These are phyloP conservation scores for Rhodotorula mucilaginosa DNA, from an alignment of 1,284 basidiomycete genomes.

Conservation along the genomic window DNA sequence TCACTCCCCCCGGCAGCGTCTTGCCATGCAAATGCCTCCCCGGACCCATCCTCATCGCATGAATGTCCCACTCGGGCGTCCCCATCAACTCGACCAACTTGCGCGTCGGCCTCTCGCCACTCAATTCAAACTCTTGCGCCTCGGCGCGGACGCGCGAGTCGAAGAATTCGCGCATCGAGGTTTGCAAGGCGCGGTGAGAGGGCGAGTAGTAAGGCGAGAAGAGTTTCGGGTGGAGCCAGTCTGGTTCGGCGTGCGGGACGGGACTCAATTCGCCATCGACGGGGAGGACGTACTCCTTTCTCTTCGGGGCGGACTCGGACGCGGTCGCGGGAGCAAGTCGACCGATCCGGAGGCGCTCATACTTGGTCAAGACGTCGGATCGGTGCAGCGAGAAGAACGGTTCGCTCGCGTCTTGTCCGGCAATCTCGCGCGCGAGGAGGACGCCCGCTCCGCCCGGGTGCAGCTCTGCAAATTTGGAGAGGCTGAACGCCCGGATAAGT, in stretches of 20 bases:
- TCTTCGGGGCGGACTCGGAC: conserved; percentile 44
- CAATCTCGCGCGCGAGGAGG: conserved; percentile 57
- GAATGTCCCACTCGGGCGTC: conserved; percentile 24
- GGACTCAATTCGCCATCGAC: conserved; percentile 54
- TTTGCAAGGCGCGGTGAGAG: conserved; percentile 51
- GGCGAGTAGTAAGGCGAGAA: conserved; percentile 75
- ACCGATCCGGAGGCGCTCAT: conserved; percentile 39
- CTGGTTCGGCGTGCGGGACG: conserved; percentile 79
- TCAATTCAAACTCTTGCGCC: conserved; percentile 46
- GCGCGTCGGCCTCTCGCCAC: conserved; percentile 41
- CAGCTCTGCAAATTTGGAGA: conserved; percentile 70
- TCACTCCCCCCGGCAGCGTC: conserved; percentile 72
- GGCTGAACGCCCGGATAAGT: conserved; percentile 55
- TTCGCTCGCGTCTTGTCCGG: conserved; percentile 67
- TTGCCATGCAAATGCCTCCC: conserved; percentile 64
- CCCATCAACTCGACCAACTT: conserved; percentile 49
- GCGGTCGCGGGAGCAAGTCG: conserved; percentile 50
- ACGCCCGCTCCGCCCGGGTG: conserved; percentile 84
- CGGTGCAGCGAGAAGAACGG: conserved; percentile 79
- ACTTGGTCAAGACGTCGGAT: conserved; percentile 67
- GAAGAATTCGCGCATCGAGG: conserved; percentile 44
- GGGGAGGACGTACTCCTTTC: conserved; percentile 24
- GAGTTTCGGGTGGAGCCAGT: conserved; percentile 68
- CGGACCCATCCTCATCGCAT: conserved; percentile 65
- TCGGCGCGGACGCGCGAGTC: conserved; percentile 42